Base-by-base conservation (phyloP, 2,329 filamentous ascomycete species). In the Xylaria digitata region DNA sequence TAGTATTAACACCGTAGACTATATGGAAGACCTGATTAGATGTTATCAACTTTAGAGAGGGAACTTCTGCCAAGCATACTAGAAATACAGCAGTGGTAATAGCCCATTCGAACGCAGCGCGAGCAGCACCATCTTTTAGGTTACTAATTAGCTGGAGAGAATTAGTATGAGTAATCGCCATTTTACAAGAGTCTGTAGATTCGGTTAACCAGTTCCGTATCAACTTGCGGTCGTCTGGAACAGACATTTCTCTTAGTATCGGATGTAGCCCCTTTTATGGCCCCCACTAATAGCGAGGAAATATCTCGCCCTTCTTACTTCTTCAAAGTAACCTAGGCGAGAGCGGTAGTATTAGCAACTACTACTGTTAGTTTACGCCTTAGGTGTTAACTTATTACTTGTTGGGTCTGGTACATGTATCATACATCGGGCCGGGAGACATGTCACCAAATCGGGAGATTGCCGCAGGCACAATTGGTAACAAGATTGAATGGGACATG, bases 371-470 rank as follows among this genome's bases (percentile, higher is more conserved):
- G n/a, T 55, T 55, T 21, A 4, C 21, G 21, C 19, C 21, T 26
- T 26, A 15, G 37, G 37, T 30, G 13, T 43, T 15, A 11, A 42
- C 15, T 42, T 23, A 42, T 23, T 15, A 43, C 21, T 13, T 30
- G 13, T 43, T 13, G 30, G 34, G 7, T 15, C n/a, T n/a, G n/a
- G n/a, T n/a, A n/a, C n/a, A n/a, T n/a, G 9, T 23, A 54, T 40
- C 26, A 6, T 17, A 19, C 1, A 34, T 34, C 30, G 37, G 52
- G 11, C 34, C 11, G 9, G 17, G 21, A n/a, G 11, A n/a, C 19
- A n/a, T 42, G 21, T 42, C 34, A 13, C 52, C 52, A 43, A 30
- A 55, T 55, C 52, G 19, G 52, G 52, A 43, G 52, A 55, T 55
- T n/a, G 21, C 52, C 52, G 52, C 37, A 43, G 9, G 21, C 13